Conservation (phyloP, 169 alveolate genomes). For the Hammondia hammondi region DNA sequence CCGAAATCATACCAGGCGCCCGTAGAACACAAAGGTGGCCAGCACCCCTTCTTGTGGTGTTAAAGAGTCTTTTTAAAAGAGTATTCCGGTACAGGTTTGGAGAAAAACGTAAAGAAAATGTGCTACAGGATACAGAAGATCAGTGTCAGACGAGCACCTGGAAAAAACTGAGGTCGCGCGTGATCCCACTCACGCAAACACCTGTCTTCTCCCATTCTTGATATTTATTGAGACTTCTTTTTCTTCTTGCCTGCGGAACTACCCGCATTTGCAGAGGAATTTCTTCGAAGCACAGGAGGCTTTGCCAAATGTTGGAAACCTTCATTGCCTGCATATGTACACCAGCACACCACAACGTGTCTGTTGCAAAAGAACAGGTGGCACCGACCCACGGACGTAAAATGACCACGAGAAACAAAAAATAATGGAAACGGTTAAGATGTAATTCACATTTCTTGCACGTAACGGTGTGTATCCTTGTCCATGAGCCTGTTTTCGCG, state of each 20-base stretch:
- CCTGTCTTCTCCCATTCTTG: background rate
- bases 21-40: no score
- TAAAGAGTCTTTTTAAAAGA: no score
- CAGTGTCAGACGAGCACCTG: no score
- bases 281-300: slow-evolving; percentile 11
- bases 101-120: no score
- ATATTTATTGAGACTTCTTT: background rate
- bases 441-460: background rate
- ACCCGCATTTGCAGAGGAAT: background rate
- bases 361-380: background rate
- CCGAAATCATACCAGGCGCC: no score
- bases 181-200: background rate
- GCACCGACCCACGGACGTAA: no score
- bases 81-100: no score
- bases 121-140: no score
- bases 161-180: no score
- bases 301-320: background rate
- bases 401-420: no score
- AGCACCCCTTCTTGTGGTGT: no score
- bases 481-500: no score
- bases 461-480: background rate
- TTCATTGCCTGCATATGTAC: background rate
- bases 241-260: background rate
- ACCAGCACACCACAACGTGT: background rate
- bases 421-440: background rate